Conservation (phyloP, 805 yeast genomes). For the Sungouiozyma ichnusensis region DNA sequence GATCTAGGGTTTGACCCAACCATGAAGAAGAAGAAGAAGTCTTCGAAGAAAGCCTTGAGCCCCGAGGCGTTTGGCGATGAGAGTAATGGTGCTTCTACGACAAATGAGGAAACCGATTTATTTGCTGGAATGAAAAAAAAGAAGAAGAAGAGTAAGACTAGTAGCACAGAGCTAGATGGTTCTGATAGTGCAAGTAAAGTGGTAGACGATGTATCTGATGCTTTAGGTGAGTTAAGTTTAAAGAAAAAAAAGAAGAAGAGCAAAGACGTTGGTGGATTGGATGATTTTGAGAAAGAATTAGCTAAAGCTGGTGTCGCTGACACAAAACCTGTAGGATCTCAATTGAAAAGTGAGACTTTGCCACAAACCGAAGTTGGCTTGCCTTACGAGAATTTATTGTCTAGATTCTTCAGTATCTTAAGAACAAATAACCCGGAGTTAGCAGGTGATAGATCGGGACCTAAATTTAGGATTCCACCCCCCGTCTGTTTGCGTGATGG, state of each 20-base stretch:
- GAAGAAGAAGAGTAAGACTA: constrained; percentile 60
- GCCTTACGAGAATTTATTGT: constrained; percentile 66
- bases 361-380: constrained; percentile 44
- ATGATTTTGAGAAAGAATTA: constrained; percentile 80
- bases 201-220: constrained; percentile 41
- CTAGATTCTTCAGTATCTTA: constrained; percentile 76
- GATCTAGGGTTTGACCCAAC: constrained; percentile 61
- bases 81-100: constrained; percentile 24
- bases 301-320: constrained; percentile 82
- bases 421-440: constrained; percentile 94
- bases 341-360: constrained; percentile 25
- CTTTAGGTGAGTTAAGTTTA: constrained; percentile 59
- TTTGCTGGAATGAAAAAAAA: constrained; percentile 77
- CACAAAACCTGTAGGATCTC: constrained; percentile 24
- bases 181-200: constrained; percentile 27
- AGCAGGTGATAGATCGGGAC: constrained; percentile 90
- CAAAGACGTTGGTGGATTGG: constrained; percentile 43
- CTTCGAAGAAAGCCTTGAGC: constrained; percentile 32
- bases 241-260: constrained; percentile 81
- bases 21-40: constrained; percentile 73
- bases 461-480: constrained; percentile 93
- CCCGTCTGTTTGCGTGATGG: constrained; percentile 97
- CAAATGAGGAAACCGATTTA: constrained; percentile 51
- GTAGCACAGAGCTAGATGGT: constrained; percentile 29
- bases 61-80: constrained; percentile 32